A percentile compares a stretch with the other conserved stretches of the same genome.
Evolutionary conservation across 2,329 filamentous ascomycete species (phyloP).

Genomic region (Aspergillus sp.): DNA sequence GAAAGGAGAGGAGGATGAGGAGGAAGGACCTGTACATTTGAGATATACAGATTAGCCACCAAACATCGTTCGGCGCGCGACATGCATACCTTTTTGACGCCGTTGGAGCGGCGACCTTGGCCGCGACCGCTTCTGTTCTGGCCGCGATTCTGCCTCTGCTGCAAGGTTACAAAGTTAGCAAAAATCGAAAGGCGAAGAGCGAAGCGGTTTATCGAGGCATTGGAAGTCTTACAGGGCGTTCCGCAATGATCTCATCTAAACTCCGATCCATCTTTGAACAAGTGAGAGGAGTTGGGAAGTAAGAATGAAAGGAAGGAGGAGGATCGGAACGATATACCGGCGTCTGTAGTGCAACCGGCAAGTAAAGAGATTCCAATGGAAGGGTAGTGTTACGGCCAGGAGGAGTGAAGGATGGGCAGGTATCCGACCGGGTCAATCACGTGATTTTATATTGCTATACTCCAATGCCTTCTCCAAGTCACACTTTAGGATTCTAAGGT

Average conservation of each 20-base stretch:
- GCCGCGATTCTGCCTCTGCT: slow-evolving; percentile 30
- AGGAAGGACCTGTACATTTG: slow-evolving; percentile 47
- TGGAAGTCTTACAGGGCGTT: slow-evolving; percentile 57
- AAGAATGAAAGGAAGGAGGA: not conserved
- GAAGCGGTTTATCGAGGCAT: not conserved
- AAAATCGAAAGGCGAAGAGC: not conserved
- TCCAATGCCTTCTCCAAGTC: not conserved
- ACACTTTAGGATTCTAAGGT: not conserved
- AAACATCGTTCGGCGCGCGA: not conserved
- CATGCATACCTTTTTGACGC: slow-evolving; percentile 79
- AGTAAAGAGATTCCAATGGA: slow-evolving; percentile 13
- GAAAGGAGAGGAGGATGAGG: slow-evolving; percentile 38
- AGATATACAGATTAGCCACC: slow-evolving; percentile 1
- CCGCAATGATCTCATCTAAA: slow-evolving; percentile 67
- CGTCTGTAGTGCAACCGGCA: not conserved
- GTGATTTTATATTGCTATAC: slow-evolving; percentile 4
- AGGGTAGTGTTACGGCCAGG: slow-evolving; percentile 7
- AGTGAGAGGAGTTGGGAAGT: slow-evolving; percentile 1
- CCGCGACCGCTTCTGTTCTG: slow-evolving; percentile 42
- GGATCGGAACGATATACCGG: not conserved
- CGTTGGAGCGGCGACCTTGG: slow-evolving; percentile 70
- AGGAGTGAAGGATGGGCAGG: slow-evolving; percentile 8
- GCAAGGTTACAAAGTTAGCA: slow-evolving; percentile 20
- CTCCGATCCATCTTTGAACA: slow-evolving; percentile 62
- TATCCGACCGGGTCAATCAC: slow-evolving; percentile 5